Evolutionary conservation across 2,329 filamentous ascomycete species (phyloP), one percentile per base, ranked within the genome.

Genomic region (Claviceps arundinis): DNA sequence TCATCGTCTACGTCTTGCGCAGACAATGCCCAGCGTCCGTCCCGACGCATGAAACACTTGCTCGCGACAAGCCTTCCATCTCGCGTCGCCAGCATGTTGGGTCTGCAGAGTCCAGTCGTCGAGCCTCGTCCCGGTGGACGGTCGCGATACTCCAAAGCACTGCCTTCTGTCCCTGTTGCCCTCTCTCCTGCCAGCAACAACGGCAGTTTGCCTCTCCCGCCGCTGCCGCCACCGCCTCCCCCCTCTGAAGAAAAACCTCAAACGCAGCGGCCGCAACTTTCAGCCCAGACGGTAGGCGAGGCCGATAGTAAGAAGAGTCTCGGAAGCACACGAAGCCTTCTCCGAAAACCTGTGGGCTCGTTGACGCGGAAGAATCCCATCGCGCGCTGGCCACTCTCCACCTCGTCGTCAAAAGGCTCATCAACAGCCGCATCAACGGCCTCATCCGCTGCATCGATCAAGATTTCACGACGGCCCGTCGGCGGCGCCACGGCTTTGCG

Each of bases 121-220:
- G 13, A 50, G 43, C 13, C 46, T 41, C 19, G 38, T 38, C 60
- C 49, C 7, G 64, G 61, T 56, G 74, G 74, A 59, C 67, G 69
- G 51, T 80, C 77, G 58, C 75, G 76, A 62, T 78, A 77, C 65
- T 79, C 77, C 61, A 81, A 81, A 66, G 76, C 75, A 37, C 67
- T 81, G 56, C 77, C 77, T 37, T 67, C 70, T 52, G 73, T 74
- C 60, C 75, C 77, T 50, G 57, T 56, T 50, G 58, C 43, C 47
- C 55, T 16, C 59, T 58, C 6, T 60, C 63, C 19, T 58, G 59
- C 9, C 62, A 62, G 19, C 60, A 55, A 37, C 24, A 14, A 30
- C 58, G 55, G 16, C 57, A 57, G 13, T 56, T 57, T 37, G 55
- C 52, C 41, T 47, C 55, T 17, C 57, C 59, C 5, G 58, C 61